Base-by-base conservation (phyloP, 2,329 filamentous ascomycete species). In the Fusarium tricinctum region DNA sequence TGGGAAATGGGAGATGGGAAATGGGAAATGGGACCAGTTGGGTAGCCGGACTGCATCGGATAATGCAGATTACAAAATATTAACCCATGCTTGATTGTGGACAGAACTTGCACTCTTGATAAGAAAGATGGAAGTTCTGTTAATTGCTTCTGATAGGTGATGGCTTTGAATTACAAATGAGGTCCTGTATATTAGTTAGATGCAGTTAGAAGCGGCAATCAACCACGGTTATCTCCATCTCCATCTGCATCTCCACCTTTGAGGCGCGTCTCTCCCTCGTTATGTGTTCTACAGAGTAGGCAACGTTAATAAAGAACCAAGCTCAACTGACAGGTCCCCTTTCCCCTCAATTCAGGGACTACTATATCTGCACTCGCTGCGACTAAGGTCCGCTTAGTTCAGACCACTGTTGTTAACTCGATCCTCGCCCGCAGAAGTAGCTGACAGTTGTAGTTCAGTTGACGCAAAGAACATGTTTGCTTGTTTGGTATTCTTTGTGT, bases 201-300 rank as follows among this genome's bases (percentile, higher is more conserved):
- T 23, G 23, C 8, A n/a, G 13, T 43, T 12, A 20, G 15, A 48
- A 44, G 42, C 64, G 60, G 65, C 30, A 55, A 61, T 66, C 46
- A 51, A 62, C 65, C 60, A 30, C 10, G 9, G 28, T 30, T 28
- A 23, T 23, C 22, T 23, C 22, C 22, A 23, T 23, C 23, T 23
- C 28, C 26, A 10, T 26, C 9, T 26, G 8, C 26, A 30, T 13
- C 28, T 30, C 28, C 28, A 30, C 28, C 28, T 30, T 30, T 30
- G 28, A 30, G 28, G 28, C 12, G 28, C 28, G 12, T 13, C 28
- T 13, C 12, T 30, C 28, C 26, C 10, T 28, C 28, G 28, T 30
- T 30, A n/a, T n/a, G 10, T 30, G 12, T 13, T 12, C 9, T 30
- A 15, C 13, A 14, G 30, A 33, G 30, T 8, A n/a, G n/a, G n/a